Percentiles rank a stretch among this genome's conserved stretches.
Evolutionary conservation across 352 stramenopile genomes (phyloP).

Genomic region (Pythium dissotocum): DNA sequence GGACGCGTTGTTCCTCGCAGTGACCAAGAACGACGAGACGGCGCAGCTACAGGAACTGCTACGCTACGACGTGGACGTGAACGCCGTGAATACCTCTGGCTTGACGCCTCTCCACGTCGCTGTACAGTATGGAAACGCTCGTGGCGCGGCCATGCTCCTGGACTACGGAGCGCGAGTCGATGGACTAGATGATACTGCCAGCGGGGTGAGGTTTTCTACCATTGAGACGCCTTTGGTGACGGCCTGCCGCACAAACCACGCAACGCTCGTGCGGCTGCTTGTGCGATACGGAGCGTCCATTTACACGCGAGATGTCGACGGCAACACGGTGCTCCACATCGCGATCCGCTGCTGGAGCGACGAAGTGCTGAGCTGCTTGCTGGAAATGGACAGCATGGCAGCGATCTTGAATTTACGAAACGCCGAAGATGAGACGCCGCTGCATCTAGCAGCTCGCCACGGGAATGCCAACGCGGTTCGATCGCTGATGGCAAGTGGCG

Average conservation of each 20-base stretch:
- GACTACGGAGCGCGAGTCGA: slow-evolving; percentile 52
- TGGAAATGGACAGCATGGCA: slow-evolving; percentile 52
- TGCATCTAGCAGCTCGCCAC: slow-evolving; percentile 82
- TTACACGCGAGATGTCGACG: slow-evolving; percentile 70
- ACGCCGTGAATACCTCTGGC: slow-evolving; percentile 35
- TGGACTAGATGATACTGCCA: neutral
- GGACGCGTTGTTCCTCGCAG: slow-evolving; percentile 32
- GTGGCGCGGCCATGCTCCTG: slow-evolving; percentile 40
- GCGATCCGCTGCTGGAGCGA: slow-evolving; percentile 79
- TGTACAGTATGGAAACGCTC: slow-evolving; percentile 47
- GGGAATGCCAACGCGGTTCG: slow-evolving; percentile 45
- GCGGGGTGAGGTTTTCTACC: neutral
- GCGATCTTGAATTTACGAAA: slow-evolving; percentile 88
- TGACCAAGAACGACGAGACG: slow-evolving; percentile 27
- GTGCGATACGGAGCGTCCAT: slow-evolving; percentile 57
- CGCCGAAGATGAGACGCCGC: slow-evolving; percentile 82
- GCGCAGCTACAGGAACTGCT: slow-evolving; percentile 41
- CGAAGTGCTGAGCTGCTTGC: slow-evolving; percentile 70
- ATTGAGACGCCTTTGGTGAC: slow-evolving; percentile 44
- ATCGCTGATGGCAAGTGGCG: slow-evolving; percentile 43
- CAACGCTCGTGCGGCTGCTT: slow-evolving; percentile 46
- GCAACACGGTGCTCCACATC: slow-evolving; percentile 88
- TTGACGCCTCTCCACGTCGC: slow-evolving; percentile 55
- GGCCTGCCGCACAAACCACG: slow-evolving; percentile 44
- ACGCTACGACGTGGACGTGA: slow-evolving; percentile 36